phyloP scores from a whole-genome alignment of 805 yeast species.

The Isabelozyma rhagii region DNA sequence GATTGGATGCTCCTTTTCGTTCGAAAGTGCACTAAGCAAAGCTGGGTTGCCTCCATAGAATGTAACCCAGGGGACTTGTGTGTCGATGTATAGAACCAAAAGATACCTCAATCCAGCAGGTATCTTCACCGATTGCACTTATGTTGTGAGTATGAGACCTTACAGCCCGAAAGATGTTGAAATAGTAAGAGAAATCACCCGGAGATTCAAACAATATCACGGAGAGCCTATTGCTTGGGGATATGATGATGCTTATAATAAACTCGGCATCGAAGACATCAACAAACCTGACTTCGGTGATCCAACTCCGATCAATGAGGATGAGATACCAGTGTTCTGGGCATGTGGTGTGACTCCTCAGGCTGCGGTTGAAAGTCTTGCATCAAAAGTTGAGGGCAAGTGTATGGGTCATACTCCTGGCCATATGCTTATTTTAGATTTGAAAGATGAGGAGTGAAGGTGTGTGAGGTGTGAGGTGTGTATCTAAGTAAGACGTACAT shows the following conservation, averaged over 20 bases:
- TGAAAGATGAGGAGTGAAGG: conserved; percentile 17
- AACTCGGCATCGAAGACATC: conserved; percentile 32
- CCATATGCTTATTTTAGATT: conserved; percentile 32
- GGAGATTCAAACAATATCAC: conserved; percentile 27
- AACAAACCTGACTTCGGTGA: conserved; percentile 36
- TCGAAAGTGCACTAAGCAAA: conserved; percentile 29
- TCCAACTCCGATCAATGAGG: conserved; percentile 20
- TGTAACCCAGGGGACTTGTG: conserved; percentile 1
- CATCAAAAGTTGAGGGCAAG: conserved; percentile 21
- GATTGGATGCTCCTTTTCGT: conserved; percentile 42
- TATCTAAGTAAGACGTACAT: not conserved
- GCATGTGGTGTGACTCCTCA: conserved; percentile 45
- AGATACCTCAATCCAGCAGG: conserved; percentile 5
- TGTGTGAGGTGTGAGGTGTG: not conserved
- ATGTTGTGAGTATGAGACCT: conserved; percentile 44
- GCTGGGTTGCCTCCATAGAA: conserved; percentile 29
- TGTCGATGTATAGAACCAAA: conserved; percentile 7
- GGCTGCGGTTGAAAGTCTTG: conserved; percentile 23
- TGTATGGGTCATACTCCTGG: conserved; percentile 36
- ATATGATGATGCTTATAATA: conserved; percentile 29
- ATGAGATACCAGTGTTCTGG: conserved; percentile 43
- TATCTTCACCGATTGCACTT: conserved; percentile 17
- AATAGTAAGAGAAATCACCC: conserved; percentile 26
- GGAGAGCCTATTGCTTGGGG: conserved; percentile 46
- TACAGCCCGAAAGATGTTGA: conserved; percentile 24